These are phyloP conservation scores for Rubus idaeus DNA, from an alignment of 306 rosid genomes.

Conservation along the genomic window DNA sequence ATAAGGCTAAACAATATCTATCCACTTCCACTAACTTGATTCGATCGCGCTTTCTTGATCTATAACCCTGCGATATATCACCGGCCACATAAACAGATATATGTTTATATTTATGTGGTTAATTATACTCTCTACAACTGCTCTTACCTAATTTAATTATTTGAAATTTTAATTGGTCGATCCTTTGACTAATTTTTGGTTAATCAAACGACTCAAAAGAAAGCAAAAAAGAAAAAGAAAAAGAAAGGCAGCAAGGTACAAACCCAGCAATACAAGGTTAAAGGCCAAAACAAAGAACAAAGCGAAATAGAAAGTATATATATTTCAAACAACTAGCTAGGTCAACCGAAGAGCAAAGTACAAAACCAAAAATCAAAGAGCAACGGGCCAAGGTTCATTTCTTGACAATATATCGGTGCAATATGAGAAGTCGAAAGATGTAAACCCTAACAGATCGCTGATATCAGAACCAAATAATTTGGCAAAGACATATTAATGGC, in stretches of 20 bases:
- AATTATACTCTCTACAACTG: background rate
- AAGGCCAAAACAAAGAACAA: too few relatives aligned
- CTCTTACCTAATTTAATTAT: background rate
- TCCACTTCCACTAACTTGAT: background rate
- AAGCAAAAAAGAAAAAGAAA: too few relatives aligned
- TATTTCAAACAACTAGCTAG: too few relatives aligned
- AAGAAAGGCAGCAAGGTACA: background rate
- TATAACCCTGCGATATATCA: background rate
- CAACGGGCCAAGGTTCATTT: too few relatives aligned
- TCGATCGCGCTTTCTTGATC: background rate
- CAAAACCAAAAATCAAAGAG: too few relatives aligned
- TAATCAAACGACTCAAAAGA: too few relatives aligned
- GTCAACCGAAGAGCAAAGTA: too few relatives aligned
- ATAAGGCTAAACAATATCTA: slow-evolving; percentile 29
- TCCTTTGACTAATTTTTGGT: background rate
- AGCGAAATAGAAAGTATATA: too few relatives aligned
- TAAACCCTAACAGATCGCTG: background rate
- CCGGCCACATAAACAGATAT: background rate
- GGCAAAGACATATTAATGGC: background rate
- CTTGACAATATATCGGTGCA: background rate
- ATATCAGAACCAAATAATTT: background rate
- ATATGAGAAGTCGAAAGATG: background rate
- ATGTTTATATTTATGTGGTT: too few relatives aligned
- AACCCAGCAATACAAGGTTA: too few relatives aligned
- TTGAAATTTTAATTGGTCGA: too few relatives aligned